phyloP scores from a whole-genome alignment of 2,329 filamentous ascomycete species.

The Pseudogymnoascus sp. region DNA sequence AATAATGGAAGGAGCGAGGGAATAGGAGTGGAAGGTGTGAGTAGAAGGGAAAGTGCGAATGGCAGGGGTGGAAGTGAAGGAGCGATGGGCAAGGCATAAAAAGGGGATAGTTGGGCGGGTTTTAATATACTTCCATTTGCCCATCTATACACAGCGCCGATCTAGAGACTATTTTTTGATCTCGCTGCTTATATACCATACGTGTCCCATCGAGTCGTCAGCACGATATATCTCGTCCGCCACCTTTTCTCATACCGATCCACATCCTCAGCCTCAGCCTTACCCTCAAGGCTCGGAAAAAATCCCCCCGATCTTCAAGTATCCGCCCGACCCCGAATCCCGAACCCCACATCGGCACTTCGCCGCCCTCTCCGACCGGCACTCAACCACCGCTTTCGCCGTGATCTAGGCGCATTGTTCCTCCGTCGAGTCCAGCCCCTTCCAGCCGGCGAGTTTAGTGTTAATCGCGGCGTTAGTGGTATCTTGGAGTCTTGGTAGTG shows the following conservation, averaged over 20 bases:
- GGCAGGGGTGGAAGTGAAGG: not conserved
- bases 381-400: not conserved
- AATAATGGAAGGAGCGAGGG: not conserved
- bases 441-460: not conserved
- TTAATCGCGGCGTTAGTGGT: not conserved
- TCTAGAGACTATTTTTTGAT: not conserved
- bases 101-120: not conserved
- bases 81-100: not conserved
- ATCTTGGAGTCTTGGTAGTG: not conserved
- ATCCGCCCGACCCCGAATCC: not conserved
- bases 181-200: not conserved
- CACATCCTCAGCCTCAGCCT: not conserved
- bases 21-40: not conserved
- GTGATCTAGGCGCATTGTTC: slow-evolving; percentile 3
- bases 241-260: not conserved
- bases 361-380: not conserved
- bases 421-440: slow-evolving; percentile 1
- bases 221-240: no score
- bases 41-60: not conserved
- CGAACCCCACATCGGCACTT: not conserved
- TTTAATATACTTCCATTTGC: not conserved
- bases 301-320: not conserved
- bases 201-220: not conserved
- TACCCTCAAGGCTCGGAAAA: not conserved
- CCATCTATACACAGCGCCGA: not conserved